Evolutionary conservation across 2,329 filamentous ascomycete genomes (phyloP), one percentile per base, ranked within the genome.

Genomic region (Coniochaeta sp.): DNA sequence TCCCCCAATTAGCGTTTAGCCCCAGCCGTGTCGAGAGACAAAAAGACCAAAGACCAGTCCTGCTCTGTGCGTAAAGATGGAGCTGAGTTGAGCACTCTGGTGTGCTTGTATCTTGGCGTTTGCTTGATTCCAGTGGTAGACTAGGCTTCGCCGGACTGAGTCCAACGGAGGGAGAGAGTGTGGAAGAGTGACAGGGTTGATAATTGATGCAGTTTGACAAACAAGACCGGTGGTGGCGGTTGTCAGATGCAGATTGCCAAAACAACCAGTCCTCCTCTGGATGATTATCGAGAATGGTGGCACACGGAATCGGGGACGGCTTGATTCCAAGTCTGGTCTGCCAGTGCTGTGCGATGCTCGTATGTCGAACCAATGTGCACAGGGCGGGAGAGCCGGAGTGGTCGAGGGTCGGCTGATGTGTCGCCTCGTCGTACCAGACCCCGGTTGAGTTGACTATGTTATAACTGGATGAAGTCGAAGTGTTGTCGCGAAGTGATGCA

Each of bases 351-450:
- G 45, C 45, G 45, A 47, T 42, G 2, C 8, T 24, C 3, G 10
- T 24, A 22, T 42, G 26, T 47, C n/a, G 26, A 47, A 47, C 12
- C 26, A 47, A 22, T 20, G 26, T 30, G 24, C 26, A 18, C 30
- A 30, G 12, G 30, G 46, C 31, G 46, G 49, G 51, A 30, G 48
- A 28, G 40, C 24, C 30, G 40, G 20, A n/a, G 13, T 32, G 22
- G 13, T 52, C 27, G 49, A 31, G 27, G 46, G 31, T 53, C 51
- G 52, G 51, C 52, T 53, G 50, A 56, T 52, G 50, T 48, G 45
- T 30, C 46, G 27, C 46, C 27, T 40, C n/a, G 51, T 55, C 13
- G 49, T 48, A 55, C 51, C 52, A 31, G 35, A 22, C 45, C 35
- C 47, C 30, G n/a, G n/a, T n/a, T n/a, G n/a, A n/a, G n/a, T n/a